Base-by-base conservation (phyloP, 1,284 basidiomycete genomes). In the Moesziomyces aphidis region DNA sequence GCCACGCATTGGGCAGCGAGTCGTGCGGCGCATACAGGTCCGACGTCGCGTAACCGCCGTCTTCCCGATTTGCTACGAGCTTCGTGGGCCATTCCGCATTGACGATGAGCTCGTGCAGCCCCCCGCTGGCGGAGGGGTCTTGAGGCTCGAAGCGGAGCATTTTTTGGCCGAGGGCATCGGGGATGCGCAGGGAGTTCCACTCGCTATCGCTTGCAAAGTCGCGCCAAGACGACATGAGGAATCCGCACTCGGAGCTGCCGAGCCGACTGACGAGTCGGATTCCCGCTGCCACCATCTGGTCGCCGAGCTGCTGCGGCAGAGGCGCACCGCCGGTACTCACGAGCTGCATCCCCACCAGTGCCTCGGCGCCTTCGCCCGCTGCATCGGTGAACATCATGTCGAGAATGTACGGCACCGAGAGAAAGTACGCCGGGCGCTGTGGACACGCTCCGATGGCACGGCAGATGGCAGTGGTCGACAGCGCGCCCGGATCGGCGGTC, bases 161-260 rank as follows among this genome's bases (percentile, higher is more conserved):
- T 1, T 36, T 22, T n/a, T 64, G 58, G 2, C 76, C 67, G 2
- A 56, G 42, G 21, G 61, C 24, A 39, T 80, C 88, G 78, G 77
- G 81, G 24, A 85, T 83, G 48, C 87, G 84, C 8, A 90, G 83
- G 86, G 88, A 90, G 74, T 89, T 89, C 90, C 90, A 91, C 22
- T 82, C 87, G 70, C 88, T 89, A 85, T 91, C 90, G 6, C 65
- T 82, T 1, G 76, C 80, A 67, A 88, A 90, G 61, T 88, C 86
- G 13, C 89, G 86, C 54, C 85, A 85, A 10, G 88, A 89, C 75
- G 88, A 87, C 86, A 89, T 85, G 63, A 90, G 80, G 50, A 79
- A 83, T n/a, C 77, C 56, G 39, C 59, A 85, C 73, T 87, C 86
- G 10, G 81, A 88, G 55, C 87, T 86, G 3, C 90, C 90, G 73